Base-by-base conservation (phyloP, 2,329 filamentous ascomycete species). In the Aspergillus neoniger region DNA sequence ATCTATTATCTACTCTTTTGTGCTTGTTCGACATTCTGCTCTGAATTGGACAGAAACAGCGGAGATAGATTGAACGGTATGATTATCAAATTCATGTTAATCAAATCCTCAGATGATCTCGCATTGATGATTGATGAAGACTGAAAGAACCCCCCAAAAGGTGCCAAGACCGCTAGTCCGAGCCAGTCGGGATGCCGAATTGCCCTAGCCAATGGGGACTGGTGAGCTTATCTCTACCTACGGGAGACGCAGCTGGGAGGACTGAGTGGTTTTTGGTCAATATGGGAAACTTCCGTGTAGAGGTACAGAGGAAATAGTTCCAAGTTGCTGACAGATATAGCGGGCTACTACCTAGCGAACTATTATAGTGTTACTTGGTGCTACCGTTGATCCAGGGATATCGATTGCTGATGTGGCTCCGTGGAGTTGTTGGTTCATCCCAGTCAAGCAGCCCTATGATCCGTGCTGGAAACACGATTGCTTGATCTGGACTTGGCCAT, bases 211-310 rank as follows among this genome's bases (percentile, higher is more conserved):
- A 72, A 72, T 72, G 57, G 61, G 50, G 50, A 51, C 14, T 6
- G 8, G 2, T 28, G 53, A 61, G 62, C 69, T 72, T 73, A 73
- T 73, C 71, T 68, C 23, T 60, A 48, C 59, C 49, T 57, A 51
- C 32, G 32, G 32, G 25, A 55, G 49, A 44, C 41, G 41, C 17
- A 17, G 5, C 21, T 30, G 28, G 28, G 3, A 47, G 17, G 9
- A 47, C 43, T 9, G 7, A 41, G 38, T 12, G n/a, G 17, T 19
- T 17, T 5, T 19, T 19, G 41, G 41, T 44, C 12, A 21, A 36
- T 36, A 36, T 14, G 1, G 32, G 15, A 36, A 15, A 14, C 10
- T 36, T 36, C 32, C 32, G 3, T 5, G 28, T 1, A 30, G 28
- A 30, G 28, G 28, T 30, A 36, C 32, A 36, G 32, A 36, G 32